These are phyloP conservation scores for Pythium grandisporangium DNA, from an alignment of 352 stramenopile species.

Conservation along the genomic window DNA sequence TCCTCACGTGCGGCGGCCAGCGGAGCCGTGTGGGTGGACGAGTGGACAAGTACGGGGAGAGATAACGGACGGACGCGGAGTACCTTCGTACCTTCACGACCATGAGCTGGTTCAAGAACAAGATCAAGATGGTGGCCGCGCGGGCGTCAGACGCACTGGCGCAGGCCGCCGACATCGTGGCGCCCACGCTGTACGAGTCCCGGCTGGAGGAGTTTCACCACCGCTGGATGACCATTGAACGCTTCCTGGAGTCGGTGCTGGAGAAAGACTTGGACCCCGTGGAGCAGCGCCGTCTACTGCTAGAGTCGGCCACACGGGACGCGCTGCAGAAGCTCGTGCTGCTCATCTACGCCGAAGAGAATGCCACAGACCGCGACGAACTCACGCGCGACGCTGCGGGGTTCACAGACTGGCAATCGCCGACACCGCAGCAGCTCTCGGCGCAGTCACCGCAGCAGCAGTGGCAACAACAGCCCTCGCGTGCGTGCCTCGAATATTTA, in stretches of 20 bases:
- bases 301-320: conserved; percentile 75
- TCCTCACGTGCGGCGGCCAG: no score
- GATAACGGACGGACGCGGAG: no score
- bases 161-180: conserved; percentile 71
- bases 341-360: conserved; percentile 81
- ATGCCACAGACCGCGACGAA: conserved; percentile 58
- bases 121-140: conserved; percentile 65
- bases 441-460: conserved; percentile 1
- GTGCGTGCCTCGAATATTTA: conserved; percentile 77
- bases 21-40: no score
- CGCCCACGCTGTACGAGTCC: conserved; percentile 76
- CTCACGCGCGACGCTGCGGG: conserved; percentile 33
- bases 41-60: no score
- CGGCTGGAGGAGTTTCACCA: conserved; percentile 81
- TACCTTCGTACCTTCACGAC: no score
- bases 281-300: conserved; percentile 67
- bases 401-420: no score
- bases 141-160: conserved; percentile 61
- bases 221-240: conserved; percentile 66
- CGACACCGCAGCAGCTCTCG: no score
- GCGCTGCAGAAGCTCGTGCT: conserved; percentile 81
- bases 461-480: conserved; percentile 13
- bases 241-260: conserved; percentile 68
- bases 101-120: conserved; percentile 71
- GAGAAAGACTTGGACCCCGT: conserved; percentile 47